Base-by-base conservation (phyloP, 305 asterid species). In the Euphrasia arctica region DNA sequence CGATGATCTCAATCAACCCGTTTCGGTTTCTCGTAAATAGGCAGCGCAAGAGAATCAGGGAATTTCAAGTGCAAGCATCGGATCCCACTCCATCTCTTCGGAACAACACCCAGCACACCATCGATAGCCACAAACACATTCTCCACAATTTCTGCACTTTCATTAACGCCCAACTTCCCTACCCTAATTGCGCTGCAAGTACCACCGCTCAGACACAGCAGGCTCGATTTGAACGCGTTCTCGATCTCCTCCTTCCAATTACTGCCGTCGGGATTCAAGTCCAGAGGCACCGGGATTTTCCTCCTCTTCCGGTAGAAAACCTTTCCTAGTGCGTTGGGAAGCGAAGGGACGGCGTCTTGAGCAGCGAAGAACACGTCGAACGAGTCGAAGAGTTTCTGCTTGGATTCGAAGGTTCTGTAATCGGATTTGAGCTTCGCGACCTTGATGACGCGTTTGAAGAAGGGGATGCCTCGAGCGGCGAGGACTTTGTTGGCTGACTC, bases 221-320 rank as follows among this genome's bases (percentile, higher is more conserved):
- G 66, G 54, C 82, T 71, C 56, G 91, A 82, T 12, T 42, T 51
- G 12, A 75, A 76, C 0, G 87, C 87, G 63, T 22, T 72, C 15
- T 81, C 95, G 1, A 89, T 80, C 85, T 87, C 91, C 75, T 87
- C 95, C 75, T 79, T 87, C 98, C 93, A 92, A 1, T 52, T 73
- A 51, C 84, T 76, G 43, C 85, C 69, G 18, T 67, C 77, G 3
- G 74, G 70, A 36, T 66, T 76, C 69, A 92, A 70, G 1, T 85
- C 87, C 68, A 89, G 78, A 2, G 91, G 88, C 71, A 85, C 80
- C 34, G 91, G 88, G 45, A 89, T 72, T 61, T 82, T 90, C 54
- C 72, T 83, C 90, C 75, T 91, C 73, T 87, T 89, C 74, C 72
- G 81, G 74, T 80, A 92, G 70, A 92, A 92, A 9, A 79, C 82